These are phyloP conservation scores for Lactarius akahatsu DNA, from an alignment of 768 basidiomycete species.

Conservation along the genomic window DNA sequence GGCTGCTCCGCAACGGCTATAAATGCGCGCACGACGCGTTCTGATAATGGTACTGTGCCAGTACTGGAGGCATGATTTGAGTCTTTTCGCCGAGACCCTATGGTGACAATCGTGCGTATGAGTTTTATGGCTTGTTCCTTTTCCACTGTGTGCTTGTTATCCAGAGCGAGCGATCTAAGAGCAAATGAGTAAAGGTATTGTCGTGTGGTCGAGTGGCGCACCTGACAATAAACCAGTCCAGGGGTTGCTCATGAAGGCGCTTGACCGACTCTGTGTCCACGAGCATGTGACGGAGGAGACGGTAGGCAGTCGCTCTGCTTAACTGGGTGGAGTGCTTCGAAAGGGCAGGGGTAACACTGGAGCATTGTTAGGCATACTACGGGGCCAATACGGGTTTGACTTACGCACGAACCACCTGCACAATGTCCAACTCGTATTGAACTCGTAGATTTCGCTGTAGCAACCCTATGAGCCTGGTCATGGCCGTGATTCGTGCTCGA, in stretches of 20 bases:
- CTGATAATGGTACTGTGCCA: constrained; percentile 60
- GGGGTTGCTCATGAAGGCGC: constrained; percentile 55
- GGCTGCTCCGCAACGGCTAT: constrained; percentile 90
- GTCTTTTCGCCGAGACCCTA: constrained; percentile 60
- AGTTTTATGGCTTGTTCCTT: constrained; percentile 93
- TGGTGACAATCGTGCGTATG: constrained; percentile 76
- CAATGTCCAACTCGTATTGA: constrained; percentile 67
- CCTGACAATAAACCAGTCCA: constrained; percentile 94
- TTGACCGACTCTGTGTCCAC: constrained; percentile 73
- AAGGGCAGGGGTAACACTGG: constrained; percentile 74
- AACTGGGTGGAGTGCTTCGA: constrained; percentile 72
- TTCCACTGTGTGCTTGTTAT: constrained; percentile 78
- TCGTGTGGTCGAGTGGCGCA: constrained; percentile 37
- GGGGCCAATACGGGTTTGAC: constrained; percentile 35
- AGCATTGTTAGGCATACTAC: constrained; percentile 9
- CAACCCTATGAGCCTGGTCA: constrained; percentile 62
- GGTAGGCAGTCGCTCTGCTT: constrained; percentile 78
- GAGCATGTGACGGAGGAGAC: constrained; percentile 75
- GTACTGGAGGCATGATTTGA: constrained; percentile 42
- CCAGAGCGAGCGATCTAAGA: constrained; percentile 75
- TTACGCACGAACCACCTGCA: constrained; percentile 74
- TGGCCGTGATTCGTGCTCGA: constrained; percentile 57
- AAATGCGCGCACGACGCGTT: constrained; percentile 81
- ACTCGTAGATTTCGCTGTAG: constrained; percentile 73
- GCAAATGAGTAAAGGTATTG: constrained; percentile 17